Evolutionary conservation across 352 stramenopile species (phyloP), one percentile per base, ranked within the genome.

Genomic region (Pythium dissotocum): DNA sequence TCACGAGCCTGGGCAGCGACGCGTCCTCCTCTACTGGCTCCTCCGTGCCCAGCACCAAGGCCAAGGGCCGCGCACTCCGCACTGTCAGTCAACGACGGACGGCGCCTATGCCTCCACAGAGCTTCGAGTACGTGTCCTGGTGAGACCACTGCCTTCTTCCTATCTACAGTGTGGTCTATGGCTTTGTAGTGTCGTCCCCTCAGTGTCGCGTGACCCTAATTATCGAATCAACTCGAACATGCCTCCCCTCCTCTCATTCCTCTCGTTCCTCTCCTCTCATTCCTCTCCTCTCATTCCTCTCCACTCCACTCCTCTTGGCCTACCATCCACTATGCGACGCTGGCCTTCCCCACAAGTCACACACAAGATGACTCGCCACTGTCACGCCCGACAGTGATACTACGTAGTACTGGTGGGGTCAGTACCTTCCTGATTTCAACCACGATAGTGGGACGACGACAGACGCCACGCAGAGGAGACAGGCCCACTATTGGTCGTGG

Each of bases 91-190:
- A 24, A 24, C 21, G 48, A 46, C 60, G 60, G 48, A 55, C 57
- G 32, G 51, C 60, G 21, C 60, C 60, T 33, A 66, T 66, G 60
- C 60, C 60, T 3, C 14, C 60, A 35, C 60, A 59, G 35, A 66
- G 60, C 60, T 52, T 49, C 49, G 60, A 66, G 60, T 59, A 53
- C 18, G 60, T 66, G 46, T 44, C 60, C 26, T 66, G 60, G 60
- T 66, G 38, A 59, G n/a, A 14, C n/a, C 21, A 24, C 21, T 0
- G 21, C 21, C 16, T 8, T 35, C 32, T 26, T 5, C 54, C 8
- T 60, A 60, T 9, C 54, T 60, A 21, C 7, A 35, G 24, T 40
- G 16, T 14, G 21, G 48, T 14, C n/a, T 14, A 14, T 44, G 48
- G 26, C n/a, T 12, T 26, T 30, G 21, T 55, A 42, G 21, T 40